phyloP scores from a whole-genome alignment of 805 yeast genomes.

The Starmera caribaea region DNA sequence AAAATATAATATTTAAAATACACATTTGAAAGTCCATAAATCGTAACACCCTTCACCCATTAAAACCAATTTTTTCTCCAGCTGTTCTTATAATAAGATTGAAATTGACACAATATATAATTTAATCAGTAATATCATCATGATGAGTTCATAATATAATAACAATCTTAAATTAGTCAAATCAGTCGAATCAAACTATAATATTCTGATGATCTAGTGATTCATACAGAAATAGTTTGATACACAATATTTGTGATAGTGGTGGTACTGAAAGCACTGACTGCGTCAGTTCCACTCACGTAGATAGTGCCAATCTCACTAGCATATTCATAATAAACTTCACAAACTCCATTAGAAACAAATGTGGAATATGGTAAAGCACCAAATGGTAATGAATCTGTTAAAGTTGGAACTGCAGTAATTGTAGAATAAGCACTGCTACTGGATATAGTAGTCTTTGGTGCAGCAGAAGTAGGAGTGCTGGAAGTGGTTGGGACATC shows the following conservation, averaged over 20 bases:
- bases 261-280: constrained; percentile 18
- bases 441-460: neutral
- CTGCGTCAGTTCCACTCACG: constrained; percentile 19
- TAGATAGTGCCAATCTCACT: constrained; percentile 8
- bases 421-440: neutral
- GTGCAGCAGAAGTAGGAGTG: neutral
- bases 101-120: no score
- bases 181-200: no score
- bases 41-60: no score
- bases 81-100: no score
- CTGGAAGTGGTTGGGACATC: constrained; percentile 5
- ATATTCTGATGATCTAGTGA: no score
- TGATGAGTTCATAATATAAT: no score
- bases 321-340: constrained; percentile 17
- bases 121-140: no score
- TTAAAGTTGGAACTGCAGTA: constrained; percentile 1
- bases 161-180: no score
- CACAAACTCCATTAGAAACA: constrained; percentile 17
- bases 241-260: constrained; percentile 16
- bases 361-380: constrained; percentile 13
- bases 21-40: no score
- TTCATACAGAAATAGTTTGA: no score
- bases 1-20: no score
- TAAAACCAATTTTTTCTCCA: no score
- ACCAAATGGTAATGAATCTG: neutral